Conservation (phyloP, 495 filamentous ascomycete genomes). For the Aspergillus bertholletiae region DNA sequence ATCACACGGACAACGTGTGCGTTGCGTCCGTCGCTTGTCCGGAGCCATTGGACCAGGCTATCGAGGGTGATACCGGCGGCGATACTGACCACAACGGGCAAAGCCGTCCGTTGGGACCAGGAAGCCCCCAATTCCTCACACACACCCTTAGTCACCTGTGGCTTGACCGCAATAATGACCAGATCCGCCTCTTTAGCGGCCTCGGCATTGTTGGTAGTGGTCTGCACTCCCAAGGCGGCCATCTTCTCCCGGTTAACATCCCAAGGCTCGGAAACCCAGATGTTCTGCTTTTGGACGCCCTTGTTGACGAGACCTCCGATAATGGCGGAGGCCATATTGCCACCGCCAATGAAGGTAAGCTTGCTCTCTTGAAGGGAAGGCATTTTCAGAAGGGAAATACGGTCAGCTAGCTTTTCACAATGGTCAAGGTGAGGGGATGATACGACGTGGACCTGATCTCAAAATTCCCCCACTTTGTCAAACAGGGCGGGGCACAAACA, state of each 20-base stretch:
- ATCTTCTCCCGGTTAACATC: slow-evolving; percentile 81
- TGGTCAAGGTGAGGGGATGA: neutral
- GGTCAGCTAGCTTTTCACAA: neutral
- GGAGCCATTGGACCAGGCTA: slow-evolving; percentile 32
- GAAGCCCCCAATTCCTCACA: slow-evolving; percentile 90
- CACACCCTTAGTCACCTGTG: slow-evolving; percentile 75
- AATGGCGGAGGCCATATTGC: slow-evolving; percentile 45
- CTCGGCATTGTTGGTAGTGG: slow-evolving; percentile 80
- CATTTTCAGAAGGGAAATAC: slow-evolving; percentile 23
- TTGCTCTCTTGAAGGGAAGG: slow-evolving; percentile 36
- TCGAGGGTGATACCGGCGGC: slow-evolving; percentile 39
- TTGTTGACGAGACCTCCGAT: slow-evolving; percentile 37
- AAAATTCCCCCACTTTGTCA: neutral
- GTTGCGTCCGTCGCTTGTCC: slow-evolving; percentile 20
- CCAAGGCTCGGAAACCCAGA: slow-evolving; percentile 74
- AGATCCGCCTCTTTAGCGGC: slow-evolving; percentile 93
- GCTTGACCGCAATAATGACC: slow-evolving; percentile 71
- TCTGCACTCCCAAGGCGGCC: slow-evolving; percentile 80
- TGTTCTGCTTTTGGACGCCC: slow-evolving; percentile 35
- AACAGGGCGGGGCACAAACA: neutral
- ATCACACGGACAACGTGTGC: slow-evolving; percentile 38
- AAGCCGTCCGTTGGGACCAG: slow-evolving; percentile 66
- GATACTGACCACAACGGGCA: slow-evolving; percentile 43
- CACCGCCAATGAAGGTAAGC: slow-evolving; percentile 42
- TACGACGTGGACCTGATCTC: no score